Percentiles rank a stretch among this genome's conserved stretches.
Conservation (phyloP, 306 rosid species). For the Inga laurina region DNA sequence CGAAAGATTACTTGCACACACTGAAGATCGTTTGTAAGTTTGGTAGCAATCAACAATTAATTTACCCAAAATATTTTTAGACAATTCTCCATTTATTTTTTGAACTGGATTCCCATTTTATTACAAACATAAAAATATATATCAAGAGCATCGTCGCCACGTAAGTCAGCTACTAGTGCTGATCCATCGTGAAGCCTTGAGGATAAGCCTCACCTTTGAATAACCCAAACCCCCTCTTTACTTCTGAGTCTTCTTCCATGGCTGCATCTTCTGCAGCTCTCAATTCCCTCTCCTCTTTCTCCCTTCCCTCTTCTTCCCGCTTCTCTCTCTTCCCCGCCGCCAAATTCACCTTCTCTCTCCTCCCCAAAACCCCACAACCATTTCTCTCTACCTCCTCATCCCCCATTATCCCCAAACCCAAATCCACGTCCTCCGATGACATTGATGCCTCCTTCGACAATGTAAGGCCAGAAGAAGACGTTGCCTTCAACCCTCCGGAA, state of each 20-base stretch:
- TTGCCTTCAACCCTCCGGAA: constrained; percentile 66
- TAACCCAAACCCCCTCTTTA: not conserved
- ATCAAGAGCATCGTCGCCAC: not conserved
- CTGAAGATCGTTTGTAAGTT: no score
- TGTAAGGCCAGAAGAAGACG: constrained; percentile 49
- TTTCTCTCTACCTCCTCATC: constrained; percentile 27
- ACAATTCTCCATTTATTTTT: no score
- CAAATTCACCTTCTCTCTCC: constrained; percentile 36
- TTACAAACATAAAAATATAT: no score
- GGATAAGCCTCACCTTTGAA: constrained; percentile 36
- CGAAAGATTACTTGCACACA: no score
- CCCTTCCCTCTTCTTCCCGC: constrained; percentile 46
- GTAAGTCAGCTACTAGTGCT: not conserved
- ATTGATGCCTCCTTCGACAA: constrained; percentile 67
- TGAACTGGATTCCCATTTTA: no score
- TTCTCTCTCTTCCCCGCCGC: constrained; percentile 44
- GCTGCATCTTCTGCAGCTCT: constrained; percentile 55
- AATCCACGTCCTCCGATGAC: constrained; percentile 58
- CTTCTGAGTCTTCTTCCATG: constrained; percentile 34
- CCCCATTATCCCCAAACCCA: constrained; percentile 36
- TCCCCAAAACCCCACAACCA: constrained; percentile 21
- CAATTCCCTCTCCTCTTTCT: constrained; percentile 56
- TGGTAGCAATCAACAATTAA: no score
- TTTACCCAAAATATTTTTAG: no score
- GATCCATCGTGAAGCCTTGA: not conserved